These are phyloP conservation scores for Trichosanthes truncata DNA, from an alignment of 306 rosid genomes.

Conservation along the genomic window DNA sequence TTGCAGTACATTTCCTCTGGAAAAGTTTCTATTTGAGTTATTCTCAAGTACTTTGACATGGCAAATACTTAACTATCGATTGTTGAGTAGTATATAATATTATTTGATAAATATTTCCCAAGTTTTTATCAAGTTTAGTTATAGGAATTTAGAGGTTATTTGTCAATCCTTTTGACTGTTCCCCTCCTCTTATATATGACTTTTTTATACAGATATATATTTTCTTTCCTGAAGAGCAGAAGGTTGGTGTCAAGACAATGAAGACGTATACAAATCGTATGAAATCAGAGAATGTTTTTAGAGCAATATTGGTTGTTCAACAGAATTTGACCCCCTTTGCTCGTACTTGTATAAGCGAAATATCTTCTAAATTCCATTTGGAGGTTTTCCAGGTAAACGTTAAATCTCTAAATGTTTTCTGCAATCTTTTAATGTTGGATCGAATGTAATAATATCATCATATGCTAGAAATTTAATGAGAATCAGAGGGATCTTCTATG, in stretches of 20 bases:
- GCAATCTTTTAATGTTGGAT: background rate
- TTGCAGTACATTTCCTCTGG: background rate
- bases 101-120: background rate
- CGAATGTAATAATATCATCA: background rate
- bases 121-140: background rate
- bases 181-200: background rate
- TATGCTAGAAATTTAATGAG: background rate
- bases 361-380: conserved; percentile 38
- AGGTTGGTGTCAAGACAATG: conserved; percentile 50
- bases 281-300: conserved; percentile 54
- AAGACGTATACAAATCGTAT: conserved; percentile 48
- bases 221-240: conserved; percentile 57
- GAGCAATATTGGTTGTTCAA: conserved; percentile 57
- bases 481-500: background rate
- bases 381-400: conserved; percentile 72
- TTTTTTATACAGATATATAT: conserved; percentile 45
- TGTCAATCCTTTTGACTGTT: background rate
- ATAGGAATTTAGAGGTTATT: background rate
- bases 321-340: conserved; percentile 50
- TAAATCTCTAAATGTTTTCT: background rate
- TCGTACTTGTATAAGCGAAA: conserved; percentile 27
- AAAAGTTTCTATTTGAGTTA: background rate
- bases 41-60: background rate
- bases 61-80: background rate
- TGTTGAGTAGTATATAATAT: background rate